phyloP scores from a whole-genome alignment of 805 yeast genomes.

The Candida easanensis region DNA sequence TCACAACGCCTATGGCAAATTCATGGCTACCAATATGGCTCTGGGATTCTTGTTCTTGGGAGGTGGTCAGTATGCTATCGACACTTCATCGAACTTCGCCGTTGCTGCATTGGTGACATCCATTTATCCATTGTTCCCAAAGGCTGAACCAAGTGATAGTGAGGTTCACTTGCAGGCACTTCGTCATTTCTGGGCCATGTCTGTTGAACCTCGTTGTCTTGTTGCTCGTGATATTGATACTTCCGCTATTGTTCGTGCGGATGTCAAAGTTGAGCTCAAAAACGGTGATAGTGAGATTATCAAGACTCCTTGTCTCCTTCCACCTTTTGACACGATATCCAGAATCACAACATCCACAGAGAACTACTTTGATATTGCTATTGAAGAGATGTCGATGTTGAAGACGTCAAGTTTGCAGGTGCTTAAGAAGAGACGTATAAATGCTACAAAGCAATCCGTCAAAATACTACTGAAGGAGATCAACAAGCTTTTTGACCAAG shows the following conservation, averaged over 20 bases:
- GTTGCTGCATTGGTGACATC: conserved; percentile 70
- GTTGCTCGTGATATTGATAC: conserved; percentile 68
- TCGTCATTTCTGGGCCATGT: conserved; percentile 86
- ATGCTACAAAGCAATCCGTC: conserved; percentile 34
- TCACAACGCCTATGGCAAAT: conserved; percentile 58
- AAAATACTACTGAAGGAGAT: conserved; percentile 24
- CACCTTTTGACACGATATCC: conserved; percentile 49
- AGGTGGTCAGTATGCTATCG: conserved; percentile 86
- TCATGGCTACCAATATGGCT: conserved; percentile 75
- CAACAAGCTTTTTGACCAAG: conserved; percentile 19
- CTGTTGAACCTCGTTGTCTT: conserved; percentile 80
- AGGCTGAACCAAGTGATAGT: conserved; percentile 35
- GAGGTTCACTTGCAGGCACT: conserved; percentile 78
- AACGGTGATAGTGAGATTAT: conserved; percentile 36
- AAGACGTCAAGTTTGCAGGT: conserved; percentile 33
- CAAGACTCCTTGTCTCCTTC: conserved; percentile 67
- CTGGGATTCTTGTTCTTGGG: conserved; percentile 88
- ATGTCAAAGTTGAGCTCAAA: conserved; percentile 33
- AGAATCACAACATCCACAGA: conserved; percentile 45
- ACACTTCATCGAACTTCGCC: conserved; percentile 53
- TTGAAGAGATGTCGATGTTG: conserved; percentile 36
- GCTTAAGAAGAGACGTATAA: conserved; percentile 37
- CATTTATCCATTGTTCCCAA: conserved; percentile 72
- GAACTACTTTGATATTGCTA: conserved; percentile 50
- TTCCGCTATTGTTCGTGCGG: conserved; percentile 49